Percentiles rank a stretch among this genome's conserved stretches.
phyloP scores from a whole-genome alignment of 192 early-diverging fungal species.

The Gryganskiella cystojenkinii region DNA sequence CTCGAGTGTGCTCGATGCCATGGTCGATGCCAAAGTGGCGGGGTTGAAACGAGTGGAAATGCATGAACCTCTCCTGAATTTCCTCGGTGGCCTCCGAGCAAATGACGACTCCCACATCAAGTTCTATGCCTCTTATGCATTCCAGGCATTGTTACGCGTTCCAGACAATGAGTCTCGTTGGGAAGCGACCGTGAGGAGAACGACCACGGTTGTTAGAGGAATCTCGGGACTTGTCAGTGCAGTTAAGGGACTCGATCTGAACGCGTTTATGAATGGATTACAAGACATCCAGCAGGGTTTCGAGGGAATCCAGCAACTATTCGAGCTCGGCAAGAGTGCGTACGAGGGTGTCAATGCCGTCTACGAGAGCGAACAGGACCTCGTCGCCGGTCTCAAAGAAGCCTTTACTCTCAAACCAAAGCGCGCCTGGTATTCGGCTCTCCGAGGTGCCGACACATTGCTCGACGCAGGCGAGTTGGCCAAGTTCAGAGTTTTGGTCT shows the following conservation, averaged over 20 bases:
- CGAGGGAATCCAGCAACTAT: neutral
- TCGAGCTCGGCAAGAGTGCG: neutral
- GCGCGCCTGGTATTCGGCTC: constrained; percentile 1
- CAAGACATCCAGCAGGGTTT: neutral
- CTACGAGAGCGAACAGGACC: neutral
- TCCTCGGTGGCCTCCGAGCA: neutral
- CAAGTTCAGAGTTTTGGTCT: neutral
- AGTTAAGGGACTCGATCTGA: neutral
- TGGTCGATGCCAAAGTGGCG: neutral
- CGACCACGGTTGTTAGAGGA: neutral
- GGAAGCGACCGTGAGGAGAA: neutral
- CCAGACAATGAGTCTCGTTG: neutral
- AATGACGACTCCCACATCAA: neutral
- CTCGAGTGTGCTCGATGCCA: constrained; percentile 2
- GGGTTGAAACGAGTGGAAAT: neutral
- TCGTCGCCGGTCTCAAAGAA: neutral
- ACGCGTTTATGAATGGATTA: neutral
- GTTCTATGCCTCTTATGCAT: constrained; percentile 8
- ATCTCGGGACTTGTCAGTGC: neutral
- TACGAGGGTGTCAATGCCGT: neutral
- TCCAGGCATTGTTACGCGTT: neutral
- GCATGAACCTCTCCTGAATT: neutral
- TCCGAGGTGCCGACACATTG: neutral
- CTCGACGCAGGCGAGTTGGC: neutral
- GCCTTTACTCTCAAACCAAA: neutral